A percentile compares a stretch with the other conserved stretches of the same genome.
Evolutionary conservation across 2,329 filamentous ascomycete species (phyloP).

Genomic region (Fonsecaea erecta): DNA sequence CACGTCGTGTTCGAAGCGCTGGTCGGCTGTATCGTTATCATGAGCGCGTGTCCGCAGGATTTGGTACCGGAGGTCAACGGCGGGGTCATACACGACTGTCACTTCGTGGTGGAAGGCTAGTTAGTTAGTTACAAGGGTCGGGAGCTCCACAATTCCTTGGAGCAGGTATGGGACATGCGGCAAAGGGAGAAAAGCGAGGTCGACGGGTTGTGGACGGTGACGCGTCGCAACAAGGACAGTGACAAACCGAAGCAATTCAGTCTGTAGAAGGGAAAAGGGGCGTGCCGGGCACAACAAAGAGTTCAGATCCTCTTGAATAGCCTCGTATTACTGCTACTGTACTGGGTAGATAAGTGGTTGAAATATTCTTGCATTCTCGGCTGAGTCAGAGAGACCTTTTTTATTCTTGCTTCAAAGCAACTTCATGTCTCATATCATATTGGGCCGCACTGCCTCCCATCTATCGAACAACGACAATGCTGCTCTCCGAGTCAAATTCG

Average conservation of each 20-base stretch:
- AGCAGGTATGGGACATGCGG: too few species aligned
- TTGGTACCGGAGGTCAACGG: constrained; percentile 44
- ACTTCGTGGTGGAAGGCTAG: constrained; percentile 34
- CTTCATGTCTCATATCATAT: neutral
- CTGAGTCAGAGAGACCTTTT: neutral
- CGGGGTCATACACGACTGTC: constrained; percentile 43
- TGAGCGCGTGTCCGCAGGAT: constrained; percentile 52
- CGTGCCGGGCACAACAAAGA: neutral
- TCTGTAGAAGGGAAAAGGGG: neutral
- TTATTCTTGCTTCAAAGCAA: neutral
- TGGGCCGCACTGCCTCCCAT: neutral
- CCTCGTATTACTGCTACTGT: neutral
- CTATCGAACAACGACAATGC: neutral
- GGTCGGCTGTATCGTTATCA: constrained; percentile 46
- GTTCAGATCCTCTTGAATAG: neutral
- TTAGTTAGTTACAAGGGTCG: too few species aligned
- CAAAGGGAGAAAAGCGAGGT: too few species aligned
- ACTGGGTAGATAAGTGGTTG: neutral
- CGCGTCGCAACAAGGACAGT: too few species aligned
- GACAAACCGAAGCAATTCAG: too few species aligned
- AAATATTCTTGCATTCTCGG: neutral
- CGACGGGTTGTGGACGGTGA: too few species aligned
- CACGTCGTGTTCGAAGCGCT: constrained; percentile 45
- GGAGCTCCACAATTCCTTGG: too few species aligned
- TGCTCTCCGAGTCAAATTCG: constrained; percentile 10